Conservation (phyloP, 2,329 filamentous ascomycete species). For the Trichoderma pleuroti region DNA sequence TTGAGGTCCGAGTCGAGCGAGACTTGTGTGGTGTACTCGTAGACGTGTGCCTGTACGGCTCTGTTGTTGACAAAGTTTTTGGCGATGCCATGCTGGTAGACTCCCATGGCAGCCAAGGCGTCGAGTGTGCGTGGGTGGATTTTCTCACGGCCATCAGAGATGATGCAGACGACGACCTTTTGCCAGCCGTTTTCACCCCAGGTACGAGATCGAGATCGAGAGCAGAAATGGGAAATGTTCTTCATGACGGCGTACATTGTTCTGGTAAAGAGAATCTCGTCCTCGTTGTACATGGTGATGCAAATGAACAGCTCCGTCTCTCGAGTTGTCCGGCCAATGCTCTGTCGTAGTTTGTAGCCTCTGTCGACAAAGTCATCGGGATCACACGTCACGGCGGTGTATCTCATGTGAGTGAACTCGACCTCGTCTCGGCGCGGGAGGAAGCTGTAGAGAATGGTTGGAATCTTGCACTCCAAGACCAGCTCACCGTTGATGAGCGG, state of each 20-base stretch:
- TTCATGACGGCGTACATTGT: constrained; percentile 99
- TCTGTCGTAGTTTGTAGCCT: constrained; percentile 90
- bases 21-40: constrained; percentile 98
- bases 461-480: constrained; percentile 97
- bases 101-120: constrained; percentile 90
- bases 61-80: constrained; percentile 98
- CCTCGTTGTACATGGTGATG: constrained; percentile 98
- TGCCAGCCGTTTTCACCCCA: constrained; percentile 99
- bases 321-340: constrained; percentile 75
- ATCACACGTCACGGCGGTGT: constrained; percentile 97
- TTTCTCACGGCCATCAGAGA: constrained; percentile 85
- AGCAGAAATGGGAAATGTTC: constrained; percentile 96
- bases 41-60: constrained; percentile 93
- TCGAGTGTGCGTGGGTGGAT: constrained; percentile 93
- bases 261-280: constrained; percentile 91
- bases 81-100: constrained; percentile 96
- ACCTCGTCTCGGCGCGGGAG: constrained; percentile 86
- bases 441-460: constrained; percentile 96
- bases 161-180: constrained; percentile 97
- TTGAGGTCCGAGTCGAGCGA: constrained; percentile 93
- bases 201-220: constrained; percentile 82
- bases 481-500: constrained; percentile 96
- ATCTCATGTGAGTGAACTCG: constrained; percentile 98
- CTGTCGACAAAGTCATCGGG: constrained; percentile 87
- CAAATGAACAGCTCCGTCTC: constrained; percentile 97